phyloP scores from a whole-genome alignment of 2,329 filamentous ascomycete genomes.

The Raffaelea ambrosiae region DNA sequence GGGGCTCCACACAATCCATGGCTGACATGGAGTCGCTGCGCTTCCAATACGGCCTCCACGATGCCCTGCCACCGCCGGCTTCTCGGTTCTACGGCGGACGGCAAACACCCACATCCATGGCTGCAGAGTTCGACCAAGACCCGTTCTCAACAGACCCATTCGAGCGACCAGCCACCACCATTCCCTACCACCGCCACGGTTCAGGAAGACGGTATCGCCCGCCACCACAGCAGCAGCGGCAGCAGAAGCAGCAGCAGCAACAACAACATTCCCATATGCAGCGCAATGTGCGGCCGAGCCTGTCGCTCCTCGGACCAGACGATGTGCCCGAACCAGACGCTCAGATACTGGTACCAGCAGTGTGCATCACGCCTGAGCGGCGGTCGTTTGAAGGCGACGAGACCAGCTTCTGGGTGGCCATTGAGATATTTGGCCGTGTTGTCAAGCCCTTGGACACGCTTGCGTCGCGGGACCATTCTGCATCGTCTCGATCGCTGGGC shows the following conservation, averaged over 20 bases:
- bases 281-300: background rate
- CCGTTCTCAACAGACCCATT: background rate
- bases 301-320: background rate
- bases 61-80: background rate
- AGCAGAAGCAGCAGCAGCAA: background rate
- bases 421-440: conserved; percentile 34
- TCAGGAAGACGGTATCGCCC: background rate
- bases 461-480: background rate
- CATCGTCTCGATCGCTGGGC: background rate
- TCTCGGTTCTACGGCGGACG: background rate
- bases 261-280: background rate
- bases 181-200: conserved; percentile 1
- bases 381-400: conserved; percentile 23
- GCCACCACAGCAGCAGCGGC: background rate
- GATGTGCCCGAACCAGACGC: conserved; percentile 1
- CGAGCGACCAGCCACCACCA: conserved; percentile 3
- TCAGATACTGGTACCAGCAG: conserved; percentile 27
- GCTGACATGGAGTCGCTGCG: no score
- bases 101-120: background rate
- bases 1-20: no score
- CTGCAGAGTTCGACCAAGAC: background rate
- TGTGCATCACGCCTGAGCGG: conserved; percentile 34
- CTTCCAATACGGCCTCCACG: no score
- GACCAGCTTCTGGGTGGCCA: conserved; percentile 36
- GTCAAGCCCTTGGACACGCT: background rate